Conservation (phyloP, 495 filamentous ascomycete genomes). For the Venustampulla echinocandica region DNA sequence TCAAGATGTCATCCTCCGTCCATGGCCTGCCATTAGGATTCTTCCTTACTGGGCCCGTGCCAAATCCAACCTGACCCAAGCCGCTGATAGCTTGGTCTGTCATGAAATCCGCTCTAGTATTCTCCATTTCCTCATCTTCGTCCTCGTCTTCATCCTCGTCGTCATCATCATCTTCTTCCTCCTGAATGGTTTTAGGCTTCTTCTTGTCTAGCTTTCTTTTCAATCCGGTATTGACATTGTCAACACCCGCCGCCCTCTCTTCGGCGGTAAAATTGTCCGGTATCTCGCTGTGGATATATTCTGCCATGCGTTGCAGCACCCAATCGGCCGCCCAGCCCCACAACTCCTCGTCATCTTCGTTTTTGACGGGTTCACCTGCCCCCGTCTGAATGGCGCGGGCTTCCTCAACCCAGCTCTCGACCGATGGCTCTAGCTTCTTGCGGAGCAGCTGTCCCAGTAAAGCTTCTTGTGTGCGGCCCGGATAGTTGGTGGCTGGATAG, state of each 20-base stretch:
- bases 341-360: constrained; percentile 18
- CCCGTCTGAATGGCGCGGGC: constrained; percentile 33
- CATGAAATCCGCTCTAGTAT: constrained; percentile 36
- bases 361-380: constrained; percentile 26
- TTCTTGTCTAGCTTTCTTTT: constrained; percentile 40
- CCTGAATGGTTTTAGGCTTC: constrained; percentile 27
- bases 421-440: constrained; percentile 70
- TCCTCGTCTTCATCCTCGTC: constrained; percentile 32
- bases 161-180: constrained; percentile 39
- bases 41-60: constrained; percentile 26
- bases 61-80: constrained; percentile 33
- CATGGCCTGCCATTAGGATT: constrained; percentile 27
- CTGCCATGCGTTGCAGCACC: constrained; percentile 27
- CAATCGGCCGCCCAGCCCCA: constrained; percentile 31
- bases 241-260: constrained; percentile 55
- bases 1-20: constrained; percentile 32
- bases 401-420: constrained; percentile 63
- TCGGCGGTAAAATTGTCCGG: constrained; percentile 52
- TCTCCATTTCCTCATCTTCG: constrained; percentile 37
- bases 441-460: constrained; percentile 58
- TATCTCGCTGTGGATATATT: constrained; percentile 42
- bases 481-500: constrained; percentile 70
- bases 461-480: constrained; percentile 56
- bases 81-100: constrained; percentile 33
- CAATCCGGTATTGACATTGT: constrained; percentile 64